Percentiles rank a stretch among this genome's conserved stretches.
Evolutionary conservation across 1,139 yeast species (phyloP).

Genomic region (Debaryomyces singareniensis): DNA sequence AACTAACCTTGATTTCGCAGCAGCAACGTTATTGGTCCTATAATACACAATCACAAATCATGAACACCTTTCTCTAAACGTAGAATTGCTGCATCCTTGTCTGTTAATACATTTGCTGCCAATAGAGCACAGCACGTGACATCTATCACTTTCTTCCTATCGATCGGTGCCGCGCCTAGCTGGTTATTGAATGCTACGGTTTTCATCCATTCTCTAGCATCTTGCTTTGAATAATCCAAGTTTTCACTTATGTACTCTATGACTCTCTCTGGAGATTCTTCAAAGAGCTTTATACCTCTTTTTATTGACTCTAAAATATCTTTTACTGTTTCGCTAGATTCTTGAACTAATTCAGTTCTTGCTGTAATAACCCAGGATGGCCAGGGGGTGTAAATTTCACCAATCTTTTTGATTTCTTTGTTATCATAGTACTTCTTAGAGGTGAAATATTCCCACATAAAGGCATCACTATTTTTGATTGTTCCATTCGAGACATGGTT

Average conservation of each 20-base stretch:
- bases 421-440: constrained; percentile 77
- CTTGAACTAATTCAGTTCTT: constrained; percentile 24
- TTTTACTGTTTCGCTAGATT: constrained; percentile 21
- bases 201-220: constrained; percentile 73
- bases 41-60: constrained; percentile 3
- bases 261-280: constrained; percentile 56
- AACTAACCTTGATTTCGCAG: too few relatives aligned
- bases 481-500: constrained; percentile 41
- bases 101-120: constrained; percentile 51
- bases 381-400: constrained; percentile 93
- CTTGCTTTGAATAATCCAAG: constrained; percentile 71
- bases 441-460: constrained; percentile 95
- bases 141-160: constrained; percentile 44
- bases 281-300: constrained; percentile 64
- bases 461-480: constrained; percentile 60
- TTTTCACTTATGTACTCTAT: constrained; percentile 56
- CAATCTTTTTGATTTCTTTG: constrained; percentile 73
- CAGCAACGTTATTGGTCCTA: not conserved
- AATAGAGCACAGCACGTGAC: constrained; percentile 56
- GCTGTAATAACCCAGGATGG: constrained; percentile 86
- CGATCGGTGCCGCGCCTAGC: constrained; percentile 37
- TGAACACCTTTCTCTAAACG: constrained; percentile 27
- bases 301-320: constrained; percentile 50
- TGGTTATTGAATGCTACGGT: constrained; percentile 60
- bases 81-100: not conserved